Base-by-base conservation (phyloP, 2,329 filamentous ascomycete genomes). In the Teratosphaeria zuluensis region DNA sequence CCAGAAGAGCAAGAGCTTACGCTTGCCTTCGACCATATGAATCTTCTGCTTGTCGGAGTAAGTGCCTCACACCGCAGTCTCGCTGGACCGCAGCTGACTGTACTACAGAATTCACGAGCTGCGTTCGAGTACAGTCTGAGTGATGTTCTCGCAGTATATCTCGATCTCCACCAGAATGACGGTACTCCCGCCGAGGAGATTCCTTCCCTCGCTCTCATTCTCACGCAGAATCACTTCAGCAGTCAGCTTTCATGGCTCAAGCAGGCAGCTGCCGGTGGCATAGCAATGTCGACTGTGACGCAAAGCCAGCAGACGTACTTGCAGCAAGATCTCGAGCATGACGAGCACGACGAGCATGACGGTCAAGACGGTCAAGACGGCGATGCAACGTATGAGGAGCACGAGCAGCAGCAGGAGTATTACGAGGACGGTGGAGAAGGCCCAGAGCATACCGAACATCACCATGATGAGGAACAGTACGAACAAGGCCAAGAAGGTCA, bases 81-180 rank as follows among this genome's bases (percentile, higher is more conserved):
- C 16, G n/a, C 19, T 48, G 38, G 53, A 32, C 51, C 11, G 24
- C 28, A 2, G 53, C 65, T 66, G 59, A 66, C 54, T 12, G 9
- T 52, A 28, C 54, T 59, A 12, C 63, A 84, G 80, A 77, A 79
- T 66, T 81, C 79, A 51, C 68, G 71, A 46, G 72, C 79, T 66
- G 70, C 77, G 54, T 73, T 75, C 63, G 73, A 77, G 65, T 72
- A 81, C 61, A 79, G 80, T 54, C 73, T 87, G 56, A 74, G 78
- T 53, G 77, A 85, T 58, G 74, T 89, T 52, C 71, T 87, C 59
- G 77, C 82, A 56, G 69, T 86, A 53, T 86, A 85, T 65, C 71
- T 84, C 59, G 75, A 77, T 16, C 73, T 89, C 53, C 78, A 81
- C 63, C 76, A 76, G 33, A 84, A 87, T 66, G 84, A 87, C 67